Evolutionary conservation across 768 basidiomycete genomes (phyloP).

Genomic region (Gyrodon lividus): DNA sequence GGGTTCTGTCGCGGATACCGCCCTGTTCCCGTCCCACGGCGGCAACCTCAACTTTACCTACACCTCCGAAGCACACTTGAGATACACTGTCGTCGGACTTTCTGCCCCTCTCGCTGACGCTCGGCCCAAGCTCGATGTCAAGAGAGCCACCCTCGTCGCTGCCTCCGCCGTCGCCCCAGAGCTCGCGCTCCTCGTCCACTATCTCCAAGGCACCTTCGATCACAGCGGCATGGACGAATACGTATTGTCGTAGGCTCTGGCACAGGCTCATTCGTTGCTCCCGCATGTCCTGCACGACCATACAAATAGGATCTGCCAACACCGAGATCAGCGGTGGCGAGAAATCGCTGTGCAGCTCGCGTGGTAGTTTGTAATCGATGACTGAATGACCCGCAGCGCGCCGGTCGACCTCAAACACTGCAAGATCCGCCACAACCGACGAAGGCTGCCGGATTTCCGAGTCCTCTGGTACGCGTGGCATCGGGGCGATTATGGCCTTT

Average conservation of each 20-base stretch:
- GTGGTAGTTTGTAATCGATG: conserved; percentile 62
- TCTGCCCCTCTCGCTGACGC: conserved; percentile 12
- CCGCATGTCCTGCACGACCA: conserved; percentile 89
- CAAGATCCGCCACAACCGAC: neutral
- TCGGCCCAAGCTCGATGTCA: conserved; percentile 9
- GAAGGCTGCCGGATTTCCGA: conserved; percentile 1
- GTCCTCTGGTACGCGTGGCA: neutral
- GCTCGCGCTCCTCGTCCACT: conserved; percentile 65
- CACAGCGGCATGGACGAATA: conserved; percentile 86
- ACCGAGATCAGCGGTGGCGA: conserved; percentile 61
- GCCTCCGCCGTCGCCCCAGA: conserved; percentile 25
- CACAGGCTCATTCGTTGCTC: conserved; percentile 97
- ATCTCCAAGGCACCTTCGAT: conserved; percentile 79
- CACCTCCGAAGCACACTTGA: conserved; percentile 5
- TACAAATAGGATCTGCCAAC: conserved; percentile 74
- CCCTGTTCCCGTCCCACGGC: neutral
- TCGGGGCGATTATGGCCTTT: neutral
- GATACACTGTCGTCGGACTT: conserved; percentile 17
- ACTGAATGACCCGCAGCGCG: conserved; percentile 14
- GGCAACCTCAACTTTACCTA: conserved; percentile 1
- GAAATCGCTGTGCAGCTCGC: conserved; percentile 50
- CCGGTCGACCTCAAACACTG: conserved; percentile 9
- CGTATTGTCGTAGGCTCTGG: conserved; percentile 91
- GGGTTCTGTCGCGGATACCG: conserved; percentile 2
- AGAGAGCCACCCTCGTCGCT: conserved; percentile 22